These are phyloP conservation scores for Truncatella angustata DNA, from an alignment of 2,329 filamentous ascomycete species.

Conservation along the genomic window DNA sequence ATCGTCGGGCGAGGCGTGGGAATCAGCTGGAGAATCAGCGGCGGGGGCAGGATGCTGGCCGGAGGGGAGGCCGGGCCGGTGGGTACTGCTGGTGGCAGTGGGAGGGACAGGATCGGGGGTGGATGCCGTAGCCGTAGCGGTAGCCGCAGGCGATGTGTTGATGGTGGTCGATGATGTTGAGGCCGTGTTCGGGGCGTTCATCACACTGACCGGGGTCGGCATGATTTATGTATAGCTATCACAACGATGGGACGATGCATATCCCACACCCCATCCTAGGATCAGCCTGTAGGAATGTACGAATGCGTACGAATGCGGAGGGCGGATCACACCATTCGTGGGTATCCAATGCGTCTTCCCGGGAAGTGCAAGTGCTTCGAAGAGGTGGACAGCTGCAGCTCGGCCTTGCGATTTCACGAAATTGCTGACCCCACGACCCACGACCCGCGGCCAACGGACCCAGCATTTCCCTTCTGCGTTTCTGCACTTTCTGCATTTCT, in stretches of 20 bases:
- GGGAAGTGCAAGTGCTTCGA: neutral
- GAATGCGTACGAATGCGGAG: neutral
- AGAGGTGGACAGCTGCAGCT: neutral
- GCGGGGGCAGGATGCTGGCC: conserved; percentile 17
- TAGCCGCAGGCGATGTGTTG: conserved; percentile 1
- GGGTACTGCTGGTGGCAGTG: conserved; percentile 10
- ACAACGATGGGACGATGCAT: conserved; percentile 5
- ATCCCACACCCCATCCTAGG: neutral
- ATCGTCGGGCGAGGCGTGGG: conserved; percentile 14
- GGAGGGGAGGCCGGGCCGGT: conserved; percentile 21
- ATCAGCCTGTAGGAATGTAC: neutral
- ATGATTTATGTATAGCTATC: conserved; percentile 7
- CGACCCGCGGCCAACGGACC: too few species aligned
- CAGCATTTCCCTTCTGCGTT: too few species aligned
- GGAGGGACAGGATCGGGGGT: conserved; percentile 8
- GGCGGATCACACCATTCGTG: neutral
- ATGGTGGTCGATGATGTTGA: neutral
- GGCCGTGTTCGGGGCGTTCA: neutral
- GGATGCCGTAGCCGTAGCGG: conserved; percentile 2
- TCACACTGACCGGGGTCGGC: conserved; percentile 13
- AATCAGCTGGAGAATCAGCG: conserved; percentile 21
- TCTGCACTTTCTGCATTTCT: too few species aligned
- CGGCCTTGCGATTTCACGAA: neutral
- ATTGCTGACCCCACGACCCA: neutral
- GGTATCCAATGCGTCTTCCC: neutral